phyloP scores from a whole-genome alignment of 1,284 basidiomycete genomes.

The Pseudozyma sp. region DNA sequence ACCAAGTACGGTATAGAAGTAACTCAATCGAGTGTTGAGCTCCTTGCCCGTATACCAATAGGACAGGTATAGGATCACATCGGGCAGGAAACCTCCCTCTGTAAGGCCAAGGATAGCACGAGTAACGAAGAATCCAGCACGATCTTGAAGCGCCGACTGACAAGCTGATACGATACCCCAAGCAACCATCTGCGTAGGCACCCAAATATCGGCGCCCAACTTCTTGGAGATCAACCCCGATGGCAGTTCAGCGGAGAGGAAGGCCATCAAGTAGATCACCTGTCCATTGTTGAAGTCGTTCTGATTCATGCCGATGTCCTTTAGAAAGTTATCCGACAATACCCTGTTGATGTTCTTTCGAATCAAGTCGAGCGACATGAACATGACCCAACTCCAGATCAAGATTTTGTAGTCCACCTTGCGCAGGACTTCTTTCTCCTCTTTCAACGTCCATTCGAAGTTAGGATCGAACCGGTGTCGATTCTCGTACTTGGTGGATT shows the following conservation, averaged over 20 bases:
- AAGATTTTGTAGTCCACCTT: conserved; percentile 29
- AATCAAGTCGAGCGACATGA: conserved; percentile 49
- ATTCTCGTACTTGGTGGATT: conserved; percentile 35
- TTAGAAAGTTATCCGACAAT: conserved; percentile 50
- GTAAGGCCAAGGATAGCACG: conserved; percentile 54
- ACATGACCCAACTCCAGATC: conserved; percentile 42
- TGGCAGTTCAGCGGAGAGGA: conserved; percentile 57
- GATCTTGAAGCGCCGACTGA: conserved; percentile 33
- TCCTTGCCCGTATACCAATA: conserved; percentile 69
- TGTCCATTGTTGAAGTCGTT: conserved; percentile 62
- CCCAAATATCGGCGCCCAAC: conserved; percentile 56
- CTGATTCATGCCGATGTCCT: conserved; percentile 49
- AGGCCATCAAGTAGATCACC: conserved; percentile 39
- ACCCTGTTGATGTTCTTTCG: conserved; percentile 51
- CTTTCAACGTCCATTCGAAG: conserved; percentile 31
- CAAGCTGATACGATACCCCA: conserved; percentile 40
- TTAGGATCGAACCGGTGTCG: conserved; percentile 44
- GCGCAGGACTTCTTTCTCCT: conserved; percentile 19
- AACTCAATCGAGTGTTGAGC: conserved; percentile 76
- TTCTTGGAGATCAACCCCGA: conserved; percentile 57
- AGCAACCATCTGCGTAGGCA: conserved; percentile 48
- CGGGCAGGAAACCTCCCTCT: conserved; percentile 74
- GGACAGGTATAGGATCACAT: conserved; percentile 69
- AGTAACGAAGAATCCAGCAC: conserved; percentile 46
- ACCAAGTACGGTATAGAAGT: conserved; percentile 72